Evolutionary conservation across 1,139 yeast genomes (phyloP), one percentile per base, ranked within the genome.

Genomic region (Debaryomycetaceae sp.): DNA sequence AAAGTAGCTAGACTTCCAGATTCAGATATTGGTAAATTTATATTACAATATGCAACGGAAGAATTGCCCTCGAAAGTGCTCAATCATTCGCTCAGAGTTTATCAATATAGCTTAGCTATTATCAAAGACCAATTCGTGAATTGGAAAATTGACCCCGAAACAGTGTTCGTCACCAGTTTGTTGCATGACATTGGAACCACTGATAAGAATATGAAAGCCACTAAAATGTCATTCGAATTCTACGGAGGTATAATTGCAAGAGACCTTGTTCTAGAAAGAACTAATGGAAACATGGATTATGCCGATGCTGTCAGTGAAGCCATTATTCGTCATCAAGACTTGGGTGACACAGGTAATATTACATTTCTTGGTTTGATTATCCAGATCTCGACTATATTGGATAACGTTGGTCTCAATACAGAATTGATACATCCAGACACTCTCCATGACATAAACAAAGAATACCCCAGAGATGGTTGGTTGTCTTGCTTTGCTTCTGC

Each of bases 231-330:
- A 18, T 66, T 66, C 49, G 72, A 66, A 43, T 63, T 63, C 41
- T 65, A 59, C 42, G 72, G 72, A 4, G 72, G 71, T 3, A 45
- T 65, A 13, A 37, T 66, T 32, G 55, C 70, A 3, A 47, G 65
- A 14, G 67, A 64, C 13, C 52, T 64, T 44, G 44, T 66, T 1
- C 47, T 59, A 34, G 38, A 53, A 17, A 49, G 55, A 24, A 56
- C 67, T 6, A 36, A 44, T 9, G 58, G 56, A 6, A 44, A 64
- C 43, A 45, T 50, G 32, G 65, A 60, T 34, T 64, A 52, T 38
- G 70, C 72, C 2, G 72, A 66, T 40, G 71, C 71, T 1, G 71
- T 65, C 3, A 51, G 64, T 28, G 72, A 66, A 48, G 71, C 72
- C 13, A 63, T 66, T 24, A 61, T 66, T 17, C 53, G 71, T 36